These are phyloP conservation scores for Hylodesmum podocarpum DNA, from an alignment of 306 rosid genomes.

Conservation along the genomic window DNA sequence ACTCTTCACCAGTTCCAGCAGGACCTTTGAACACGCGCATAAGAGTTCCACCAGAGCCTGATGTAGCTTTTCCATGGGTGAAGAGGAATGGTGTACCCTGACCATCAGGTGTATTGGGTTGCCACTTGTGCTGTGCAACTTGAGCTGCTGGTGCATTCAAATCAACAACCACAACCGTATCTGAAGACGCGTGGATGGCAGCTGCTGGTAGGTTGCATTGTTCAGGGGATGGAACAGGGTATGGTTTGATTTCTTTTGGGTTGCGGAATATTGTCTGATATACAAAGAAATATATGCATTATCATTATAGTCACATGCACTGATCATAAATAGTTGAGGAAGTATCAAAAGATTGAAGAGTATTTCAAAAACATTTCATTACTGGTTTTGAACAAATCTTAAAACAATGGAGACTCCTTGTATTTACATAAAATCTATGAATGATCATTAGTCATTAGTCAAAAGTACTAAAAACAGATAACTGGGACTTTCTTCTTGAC, in stretches of 20 bases:
- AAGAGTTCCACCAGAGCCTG: constrained; percentile 72
- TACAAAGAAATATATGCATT: constrained; percentile 29
- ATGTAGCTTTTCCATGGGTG: constrained; percentile 71
- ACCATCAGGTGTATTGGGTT: constrained; percentile 97
- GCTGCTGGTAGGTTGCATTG: constrained; percentile 96
- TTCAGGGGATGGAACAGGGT: constrained; percentile 77
- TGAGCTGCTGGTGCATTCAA: constrained; percentile 86
- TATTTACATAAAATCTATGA: not conserved
- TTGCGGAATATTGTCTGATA: constrained; percentile 93
- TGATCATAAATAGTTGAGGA: constrained; percentile 12
- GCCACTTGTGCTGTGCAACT: constrained; percentile 96
- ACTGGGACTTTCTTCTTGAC: not conserved
- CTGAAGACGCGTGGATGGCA: constrained; percentile 84
- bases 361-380: constrained; percentile 21
- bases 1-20: constrained; percentile 64
- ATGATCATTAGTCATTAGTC: not conserved
- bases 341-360: constrained; percentile 2
- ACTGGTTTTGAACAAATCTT: constrained; percentile 20
- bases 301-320: constrained; percentile 24
- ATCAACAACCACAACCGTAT: constrained; percentile 76
- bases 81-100: constrained; percentile 96
- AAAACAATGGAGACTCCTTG: not conserved
- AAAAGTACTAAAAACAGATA: not conserved
- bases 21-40: constrained; percentile 89
- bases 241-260: constrained; percentile 79